Evolutionary conservation across 2,329 filamentous ascomycete species (phyloP).

Genomic region (Sporothrix schenckii): DNA sequence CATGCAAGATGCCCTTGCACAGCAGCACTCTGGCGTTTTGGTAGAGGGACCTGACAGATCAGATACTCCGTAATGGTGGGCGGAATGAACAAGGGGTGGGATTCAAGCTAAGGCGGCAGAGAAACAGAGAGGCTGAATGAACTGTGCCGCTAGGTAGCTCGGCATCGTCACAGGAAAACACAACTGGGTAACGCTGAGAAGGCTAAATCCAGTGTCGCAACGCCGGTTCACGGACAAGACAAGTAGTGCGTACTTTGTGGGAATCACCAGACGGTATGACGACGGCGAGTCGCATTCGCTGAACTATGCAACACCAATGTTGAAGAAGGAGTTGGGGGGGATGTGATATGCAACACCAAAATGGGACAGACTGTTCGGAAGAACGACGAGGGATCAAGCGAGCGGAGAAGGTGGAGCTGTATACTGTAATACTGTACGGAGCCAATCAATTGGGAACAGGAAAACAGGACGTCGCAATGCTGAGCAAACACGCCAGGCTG

Average conservation of each 20-base stretch:
- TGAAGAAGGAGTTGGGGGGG: too few species aligned
- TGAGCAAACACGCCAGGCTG: slow-evolving; percentile 17
- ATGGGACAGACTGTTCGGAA: not conserved
- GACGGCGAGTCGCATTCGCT: not conserved
- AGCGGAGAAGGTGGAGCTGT: slow-evolving; percentile 26
- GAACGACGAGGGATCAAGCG: slow-evolving; percentile 12
- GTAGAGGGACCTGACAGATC: not conserved
- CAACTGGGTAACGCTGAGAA: slow-evolving; percentile 19
- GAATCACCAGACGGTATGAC: not conserved
- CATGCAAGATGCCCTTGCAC: slow-evolving; percentile 26
- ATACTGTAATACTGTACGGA: too few species aligned
- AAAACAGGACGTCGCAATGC: slow-evolving; percentile 18
- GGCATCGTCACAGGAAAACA: slow-evolving; percentile 18
- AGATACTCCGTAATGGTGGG: not conserved
- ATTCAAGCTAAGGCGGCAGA: not conserved
- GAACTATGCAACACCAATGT: not conserved
- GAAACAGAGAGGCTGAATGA: not conserved
- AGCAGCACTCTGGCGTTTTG: not conserved
- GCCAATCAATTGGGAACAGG: slow-evolving; percentile 18
- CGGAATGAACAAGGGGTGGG: not conserved
- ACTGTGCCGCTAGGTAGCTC: slow-evolving; percentile 18
- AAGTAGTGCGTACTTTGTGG: slow-evolving; percentile 1
- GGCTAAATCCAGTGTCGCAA: slow-evolving; percentile 10
- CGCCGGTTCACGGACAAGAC: not conserved
- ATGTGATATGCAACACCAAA: not conserved